Evolutionary conservation across 129 eudicot species (phyloP), one percentile per base, ranked within the genome.

Genomic region (Flaveria bidentis): DNA sequence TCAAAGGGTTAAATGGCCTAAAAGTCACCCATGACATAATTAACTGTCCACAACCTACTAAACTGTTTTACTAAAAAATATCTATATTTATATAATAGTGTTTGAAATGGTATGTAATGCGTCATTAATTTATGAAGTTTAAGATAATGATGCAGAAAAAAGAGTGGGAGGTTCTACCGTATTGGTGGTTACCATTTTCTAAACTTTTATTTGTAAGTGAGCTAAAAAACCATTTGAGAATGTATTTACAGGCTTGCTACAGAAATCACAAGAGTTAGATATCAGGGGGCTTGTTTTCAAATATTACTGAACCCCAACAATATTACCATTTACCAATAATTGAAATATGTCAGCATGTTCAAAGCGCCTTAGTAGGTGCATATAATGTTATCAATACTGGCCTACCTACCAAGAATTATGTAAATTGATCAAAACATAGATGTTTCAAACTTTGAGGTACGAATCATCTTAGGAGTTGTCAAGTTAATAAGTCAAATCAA

Each of bases 321-420:
- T 22, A 5, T 30, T 15, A 46, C 49, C 39, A 70, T 2, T 20
- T 20, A 46, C 50, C 51, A 78, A 60, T 33, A 47, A 61, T 33
- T 78, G 72, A 78, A 30, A 57, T 57, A 7, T 60, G 71, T 36
- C 62, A 30, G 39, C 76, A 78, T 70, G 22, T 26, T 70, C 26
- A 46, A 78, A 57, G 76, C 64, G 20, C 57, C 66, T 14, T 52
- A 52, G 33, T 42, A 57, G 53, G 66, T 60, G 77, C 55, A 33
- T 61, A 71, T 25, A 77, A 17, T 50, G 33, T 77, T 39, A 52
- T 53, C 23, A 17, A 22, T 75, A 36, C 64, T 63, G 72, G 72
- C 63, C 63, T 75, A 75, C 79, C 72, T 74, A 77, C 9, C 22
- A 25, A 73, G 61, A 57, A 57, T 28, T 42, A 65, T 28, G 44